Percentiles rank a stretch among this genome's conserved stretches.
These are phyloP conservation scores for Diaporthe sp. DNA, from an alignment of 2,329 filamentous ascomycete genomes.

Conservation along the genomic window DNA sequence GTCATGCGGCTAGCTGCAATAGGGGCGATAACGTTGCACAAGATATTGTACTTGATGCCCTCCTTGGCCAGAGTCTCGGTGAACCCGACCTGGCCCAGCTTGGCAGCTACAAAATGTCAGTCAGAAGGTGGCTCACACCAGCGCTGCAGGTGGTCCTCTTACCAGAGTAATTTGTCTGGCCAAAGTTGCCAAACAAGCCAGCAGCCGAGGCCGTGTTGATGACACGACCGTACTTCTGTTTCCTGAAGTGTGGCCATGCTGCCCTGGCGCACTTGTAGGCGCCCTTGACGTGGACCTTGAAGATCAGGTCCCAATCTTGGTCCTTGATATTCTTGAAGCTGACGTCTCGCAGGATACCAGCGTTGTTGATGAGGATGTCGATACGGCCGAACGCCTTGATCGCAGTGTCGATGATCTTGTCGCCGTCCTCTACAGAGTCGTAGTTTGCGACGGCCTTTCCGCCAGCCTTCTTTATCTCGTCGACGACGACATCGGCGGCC, in stretches of 20 bases:
- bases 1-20: conserved; percentile 97
- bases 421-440: conserved; percentile 92
- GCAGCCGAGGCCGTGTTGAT: conserved; percentile 98
- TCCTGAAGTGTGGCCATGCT: conserved; percentile 97
- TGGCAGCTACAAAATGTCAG: conserved; percentile 71
- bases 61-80: conserved; percentile 98
- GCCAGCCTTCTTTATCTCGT: conserved; percentile 86
- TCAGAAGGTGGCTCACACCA: not conserved
- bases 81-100: conserved; percentile 94
- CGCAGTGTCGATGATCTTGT: conserved; percentile 91
- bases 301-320: conserved; percentile 94
- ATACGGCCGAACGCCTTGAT: conserved; percentile 85
- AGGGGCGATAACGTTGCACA: conserved; percentile 93
- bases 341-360: conserved; percentile 92
- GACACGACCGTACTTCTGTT: conserved; percentile 97
- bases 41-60: conserved; percentile 96
- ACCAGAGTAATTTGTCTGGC: conserved; percentile 94
- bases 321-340: conserved; percentile 99
- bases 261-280: conserved; percentile 95
- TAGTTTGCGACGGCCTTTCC: conserved; percentile 99
- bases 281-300: conserved; percentile 91
- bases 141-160: conserved; percentile 38
- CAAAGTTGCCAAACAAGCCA: conserved; percentile 94
- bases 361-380: conserved; percentile 97
- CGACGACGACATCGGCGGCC: conserved; percentile 85